These are phyloP conservation scores for Neurospora sp. DNA, from an alignment of 495 filamentous ascomycete genomes.

Conservation along the genomic window DNA sequence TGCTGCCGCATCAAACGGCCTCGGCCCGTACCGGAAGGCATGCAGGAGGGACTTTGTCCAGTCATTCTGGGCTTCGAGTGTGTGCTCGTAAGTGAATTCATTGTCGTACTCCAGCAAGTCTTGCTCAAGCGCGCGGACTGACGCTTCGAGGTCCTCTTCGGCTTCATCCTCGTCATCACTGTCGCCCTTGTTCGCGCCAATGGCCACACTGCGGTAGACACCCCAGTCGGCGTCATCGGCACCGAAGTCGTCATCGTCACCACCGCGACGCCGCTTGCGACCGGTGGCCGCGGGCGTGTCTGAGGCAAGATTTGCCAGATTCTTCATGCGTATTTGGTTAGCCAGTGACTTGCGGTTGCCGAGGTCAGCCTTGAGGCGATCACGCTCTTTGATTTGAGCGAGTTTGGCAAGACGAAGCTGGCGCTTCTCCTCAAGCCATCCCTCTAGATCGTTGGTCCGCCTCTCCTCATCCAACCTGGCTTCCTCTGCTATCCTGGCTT, in stretches of 20 bases:
- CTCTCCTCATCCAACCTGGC: conserved; percentile 73
- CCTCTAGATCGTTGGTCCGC: conserved; percentile 71
- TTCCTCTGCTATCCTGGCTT: conserved; percentile 69
- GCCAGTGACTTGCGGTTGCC: conserved; percentile 94
- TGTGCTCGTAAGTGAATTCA: conserved; percentile 80
- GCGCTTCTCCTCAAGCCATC: conserved; percentile 76
- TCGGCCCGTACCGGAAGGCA: conserved; percentile 76
- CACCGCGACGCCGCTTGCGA: conserved; percentile 69
- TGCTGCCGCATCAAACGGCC: conserved; percentile 71
- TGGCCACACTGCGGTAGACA: conserved; percentile 85
- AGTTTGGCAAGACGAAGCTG: conserved; percentile 63
- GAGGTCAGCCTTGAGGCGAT: conserved; percentile 81
- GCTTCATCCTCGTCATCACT: conserved; percentile 71
- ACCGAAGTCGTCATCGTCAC: conserved; percentile 84
- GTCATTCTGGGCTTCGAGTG: conserved; percentile 80
- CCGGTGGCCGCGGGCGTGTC: conserved; percentile 59
- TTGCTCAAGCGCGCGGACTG: conserved; percentile 64
- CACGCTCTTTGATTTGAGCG: conserved; percentile 82
- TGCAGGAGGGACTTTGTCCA: conserved; percentile 89
- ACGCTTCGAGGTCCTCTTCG: conserved; percentile 71
- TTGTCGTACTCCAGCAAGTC: conserved; percentile 81
- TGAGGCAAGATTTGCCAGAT: conserved; percentile 88
- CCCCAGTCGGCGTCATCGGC: conserved; percentile 97
- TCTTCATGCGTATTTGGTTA: conserved; percentile 95
- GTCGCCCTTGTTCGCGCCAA: conserved; percentile 50